Conservation (phyloP, 345 rosid species). For the Brassica cretica region DNA sequence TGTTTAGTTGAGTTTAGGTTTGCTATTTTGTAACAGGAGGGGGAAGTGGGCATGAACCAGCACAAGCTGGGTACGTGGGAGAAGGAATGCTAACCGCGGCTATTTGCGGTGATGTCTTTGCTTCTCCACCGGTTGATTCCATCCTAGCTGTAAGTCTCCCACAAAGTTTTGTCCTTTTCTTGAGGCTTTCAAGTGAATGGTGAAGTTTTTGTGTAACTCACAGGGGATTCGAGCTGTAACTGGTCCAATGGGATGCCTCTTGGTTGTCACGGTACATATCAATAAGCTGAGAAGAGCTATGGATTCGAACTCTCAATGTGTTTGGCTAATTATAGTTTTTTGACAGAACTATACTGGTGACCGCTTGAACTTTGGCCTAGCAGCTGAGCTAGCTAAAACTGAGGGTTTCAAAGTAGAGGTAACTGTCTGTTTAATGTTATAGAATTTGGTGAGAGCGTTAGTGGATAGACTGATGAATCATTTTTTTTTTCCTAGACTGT, state of each 20-base stretch:
- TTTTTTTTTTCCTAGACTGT: conserved; percentile 55
- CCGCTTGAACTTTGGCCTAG: conserved; percentile 93
- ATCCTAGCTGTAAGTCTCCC: conserved; percentile 74
- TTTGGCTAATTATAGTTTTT: conserved; percentile 23
- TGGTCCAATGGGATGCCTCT: conserved; percentile 91
- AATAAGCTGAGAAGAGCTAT: neutral
- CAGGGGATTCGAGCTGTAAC: conserved; percentile 98
- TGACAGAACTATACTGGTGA: conserved; percentile 93
- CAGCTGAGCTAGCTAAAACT: conserved; percentile 98
- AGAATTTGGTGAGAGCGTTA: neutral
- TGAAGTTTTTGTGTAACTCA: conserved; percentile 33
- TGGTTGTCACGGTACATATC: conserved; percentile 77
- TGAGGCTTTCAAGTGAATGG: conserved; percentile 1
- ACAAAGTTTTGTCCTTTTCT: neutral
- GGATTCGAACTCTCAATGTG: neutral
- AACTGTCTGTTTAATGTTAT: conserved; percentile 3
- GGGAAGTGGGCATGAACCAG: conserved; percentile 99
- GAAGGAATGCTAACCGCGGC: conserved; percentile 99
- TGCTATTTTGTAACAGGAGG: conserved; percentile 56
- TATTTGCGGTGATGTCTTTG: conserved; percentile 87
- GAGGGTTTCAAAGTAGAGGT: conserved; percentile 96
- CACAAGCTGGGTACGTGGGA: conserved; percentile 96
- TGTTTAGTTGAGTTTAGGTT: neutral
- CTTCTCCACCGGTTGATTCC: conserved; percentile 92
- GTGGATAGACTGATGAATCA: conserved; percentile 10